Evolutionary conservation across 164 flowering plant genomes (phyloP), one percentile per base, ranked within the genome.

Genomic region (Paratinospora sagittata): DNA sequence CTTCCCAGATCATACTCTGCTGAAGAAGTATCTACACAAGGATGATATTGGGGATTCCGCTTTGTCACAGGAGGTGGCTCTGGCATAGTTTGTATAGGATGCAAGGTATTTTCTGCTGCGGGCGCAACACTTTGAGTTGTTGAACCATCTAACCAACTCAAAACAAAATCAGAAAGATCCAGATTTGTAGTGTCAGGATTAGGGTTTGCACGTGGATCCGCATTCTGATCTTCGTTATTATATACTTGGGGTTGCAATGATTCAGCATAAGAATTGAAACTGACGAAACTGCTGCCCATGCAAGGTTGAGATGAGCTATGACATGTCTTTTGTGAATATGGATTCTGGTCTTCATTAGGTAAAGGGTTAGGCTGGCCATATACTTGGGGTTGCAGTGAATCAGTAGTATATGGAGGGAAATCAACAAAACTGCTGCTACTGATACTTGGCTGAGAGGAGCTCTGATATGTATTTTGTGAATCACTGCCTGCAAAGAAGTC

Each of bases 171-270:
- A 6, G n/a, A 52, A 52, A 52, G 58, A 16, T 52, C 19, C 58
- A 52, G 58, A 52, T 17, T 49, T 49, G 55, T 17, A 3, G n/a
- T 49, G 3, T 49, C 55, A 13, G 55, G 55, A 49, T 49, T 17
- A 6, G 57, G 57, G 5, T 49, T 21, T 21, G 6, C 58, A 16
- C 1, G 58, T 52, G 58, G 55, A 49, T 13, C 13, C 16, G 19
- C 12, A 49, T 49, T 49, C 55, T 49, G 43, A 11, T 39, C 43
- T 4, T 33, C 70, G 65, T 34, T 67, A 68, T 70, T 27, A 62
- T 60, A 61, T n/a, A 61, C 41, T 49, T 70, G 71, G 8, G 71
- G 70, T 43, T 66, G 76, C 68, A 73, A 26, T 27, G 77, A 30
- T 43, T 33, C 24, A 7, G 36, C 13, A 27, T 30, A 30, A 17